Evolutionary conservation across 345 rosid genomes (phyloP).

Genomic region (Salix exigua): DNA sequence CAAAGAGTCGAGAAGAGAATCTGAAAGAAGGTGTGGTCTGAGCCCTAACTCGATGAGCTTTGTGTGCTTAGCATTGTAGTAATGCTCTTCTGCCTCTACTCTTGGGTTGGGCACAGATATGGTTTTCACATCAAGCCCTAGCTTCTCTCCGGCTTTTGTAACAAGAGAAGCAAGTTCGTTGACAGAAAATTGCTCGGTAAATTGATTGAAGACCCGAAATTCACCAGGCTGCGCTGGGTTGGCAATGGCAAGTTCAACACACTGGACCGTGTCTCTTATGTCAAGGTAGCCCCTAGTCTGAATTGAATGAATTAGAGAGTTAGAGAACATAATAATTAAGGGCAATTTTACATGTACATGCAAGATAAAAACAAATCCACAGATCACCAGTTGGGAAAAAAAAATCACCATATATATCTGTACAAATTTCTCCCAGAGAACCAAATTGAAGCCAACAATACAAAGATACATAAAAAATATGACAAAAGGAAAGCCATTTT

Average conservation of each 20-base stretch:
- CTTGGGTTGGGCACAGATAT: conserved; percentile 83
- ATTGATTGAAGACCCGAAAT: conserved; percentile 88
- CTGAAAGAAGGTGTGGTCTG: conserved; percentile 80
- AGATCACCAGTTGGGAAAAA: background rate
- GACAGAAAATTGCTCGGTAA: conserved; percentile 93
- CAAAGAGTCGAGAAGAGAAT: conserved; percentile 86
- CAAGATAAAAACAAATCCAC: background rate
- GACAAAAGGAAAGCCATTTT: background rate
- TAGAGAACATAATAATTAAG: background rate
- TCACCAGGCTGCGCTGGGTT: conserved; percentile 85
- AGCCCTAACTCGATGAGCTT: conserved; percentile 94
- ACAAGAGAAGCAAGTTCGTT: conserved; percentile 84
- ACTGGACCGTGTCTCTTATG: conserved; percentile 92
- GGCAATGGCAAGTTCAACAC: conserved; percentile 90
- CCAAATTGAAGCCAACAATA: background rate
- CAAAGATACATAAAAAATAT: background rate
- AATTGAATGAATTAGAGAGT: conserved; percentile 8
- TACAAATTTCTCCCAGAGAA: background rate
- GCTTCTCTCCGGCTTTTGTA: conserved; percentile 77
- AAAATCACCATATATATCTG: background rate
- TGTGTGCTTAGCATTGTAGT: conserved; percentile 95
- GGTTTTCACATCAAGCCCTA: conserved; percentile 74
- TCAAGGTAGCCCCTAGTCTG: conserved; percentile 99
- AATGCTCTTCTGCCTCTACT: conserved; percentile 98
- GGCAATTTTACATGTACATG: background rate